These are phyloP conservation scores for Nakazawaea wickerhamii DNA, from an alignment of 805 yeast species.

Conservation along the genomic window DNA sequence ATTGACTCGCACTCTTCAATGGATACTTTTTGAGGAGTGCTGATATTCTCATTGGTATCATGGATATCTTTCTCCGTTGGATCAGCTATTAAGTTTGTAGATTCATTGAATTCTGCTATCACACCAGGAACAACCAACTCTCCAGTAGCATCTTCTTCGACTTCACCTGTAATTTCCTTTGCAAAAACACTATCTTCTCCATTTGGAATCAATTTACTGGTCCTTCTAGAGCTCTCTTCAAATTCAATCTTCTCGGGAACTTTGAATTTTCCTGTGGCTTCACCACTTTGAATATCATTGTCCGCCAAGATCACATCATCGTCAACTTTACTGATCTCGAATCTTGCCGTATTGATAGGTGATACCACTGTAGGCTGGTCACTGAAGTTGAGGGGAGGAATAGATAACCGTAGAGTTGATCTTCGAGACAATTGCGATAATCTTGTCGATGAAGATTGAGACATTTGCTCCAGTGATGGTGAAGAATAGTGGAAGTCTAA, in stretches of 20 bases:
- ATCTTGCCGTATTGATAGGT: conserved; percentile 4
- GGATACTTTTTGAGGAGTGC: neutral
- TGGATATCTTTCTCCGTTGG: neutral
- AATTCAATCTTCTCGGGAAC: neutral
- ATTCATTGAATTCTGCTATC: conserved; percentile 6
- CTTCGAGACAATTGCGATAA: conserved; percentile 7
- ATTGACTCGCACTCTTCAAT: neutral
- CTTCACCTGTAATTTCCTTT: neutral
- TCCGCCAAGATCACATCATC: conserved; percentile 14
- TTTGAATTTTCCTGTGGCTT: neutral
- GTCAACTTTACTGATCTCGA: conserved; percentile 7
- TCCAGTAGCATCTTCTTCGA: neutral
- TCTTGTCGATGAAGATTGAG: neutral
- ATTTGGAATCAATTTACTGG: neutral
- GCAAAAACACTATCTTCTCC: neutral
- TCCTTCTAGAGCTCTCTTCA: conserved; percentile 2
- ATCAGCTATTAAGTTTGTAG: conserved; percentile 2
- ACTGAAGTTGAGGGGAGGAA: neutral
- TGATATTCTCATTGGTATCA: neutral
- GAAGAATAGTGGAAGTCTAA: neutral
- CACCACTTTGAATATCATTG: conserved; percentile 9
- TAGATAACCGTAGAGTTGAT: conserved; percentile 7
- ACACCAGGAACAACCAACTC: conserved; percentile 1
- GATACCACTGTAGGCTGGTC: conserved; percentile 1
- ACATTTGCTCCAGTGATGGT: neutral